Evolutionary conservation across 192 early-diverging fungal species (phyloP), one percentile per base, ranked within the genome.

Genomic region (Coemansia sp.): DNA sequence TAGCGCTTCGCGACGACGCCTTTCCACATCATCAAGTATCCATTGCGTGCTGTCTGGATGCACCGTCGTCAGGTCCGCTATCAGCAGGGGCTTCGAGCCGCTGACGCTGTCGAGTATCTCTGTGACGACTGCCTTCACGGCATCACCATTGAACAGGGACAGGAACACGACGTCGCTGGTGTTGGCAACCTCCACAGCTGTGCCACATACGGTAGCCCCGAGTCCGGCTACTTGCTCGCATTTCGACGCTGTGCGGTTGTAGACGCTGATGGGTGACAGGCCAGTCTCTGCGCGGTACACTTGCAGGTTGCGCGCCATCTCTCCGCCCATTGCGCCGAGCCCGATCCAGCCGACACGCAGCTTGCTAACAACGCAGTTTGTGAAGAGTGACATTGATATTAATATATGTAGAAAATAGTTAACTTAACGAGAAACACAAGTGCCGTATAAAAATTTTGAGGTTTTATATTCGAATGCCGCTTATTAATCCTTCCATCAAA

Each of bases 251-350:
- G 87, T 85, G 39, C 91, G 89, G 77, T 93, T 93, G 69, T 87
- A 88, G 19, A 89, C 89, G n/a, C 59, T 62, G 3, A 75, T 64
- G 2, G 73, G 44, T 0, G 86, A 74, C 4, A 89, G 70, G 8
- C 65, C 59, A 9, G 72, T 42, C 9, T 64, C 40, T 40, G 68
- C 33, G 31, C 87, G 77, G 70, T 84, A 73, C 37, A 63, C 66
- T 59, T 89, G 86, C 27, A 91, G 72, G 64, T 89, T 89, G 27
- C 67, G 67, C n/a, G 89, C 87, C 83, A 91, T 91, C 10, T 77
- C 84, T 50, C 66, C 45, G 27, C 89, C 89, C 83, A 90, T 86
- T 44, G 70, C 85, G 10, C 90, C 90, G 1, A 91, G 84, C 0
- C 89, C 90, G 29, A 91, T 81, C 70, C 82, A 89, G 17, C 86